Evolutionary conservation across 1,284 basidiomycete species (phyloP).

Genomic region (Sphaerobolus stellatus): DNA sequence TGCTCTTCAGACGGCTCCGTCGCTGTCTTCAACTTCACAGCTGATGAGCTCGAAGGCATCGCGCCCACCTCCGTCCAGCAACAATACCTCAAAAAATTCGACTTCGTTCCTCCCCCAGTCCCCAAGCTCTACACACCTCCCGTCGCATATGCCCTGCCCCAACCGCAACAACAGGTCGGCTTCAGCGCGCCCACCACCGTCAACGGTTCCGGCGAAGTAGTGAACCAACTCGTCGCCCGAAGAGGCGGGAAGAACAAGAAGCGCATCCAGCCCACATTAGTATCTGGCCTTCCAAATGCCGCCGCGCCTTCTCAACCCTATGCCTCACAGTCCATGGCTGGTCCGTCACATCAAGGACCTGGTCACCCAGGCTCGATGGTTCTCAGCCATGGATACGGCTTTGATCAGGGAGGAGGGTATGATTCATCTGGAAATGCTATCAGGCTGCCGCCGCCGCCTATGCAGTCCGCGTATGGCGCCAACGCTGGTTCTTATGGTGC

Average conservation of each 20-base stretch:
- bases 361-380: constrained; percentile 28
- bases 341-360: no score
- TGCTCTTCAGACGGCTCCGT: constrained; percentile 96
- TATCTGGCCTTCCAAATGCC: constrained; percentile 15
- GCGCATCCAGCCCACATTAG: constrained; percentile 56
- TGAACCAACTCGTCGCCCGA: constrained; percentile 74
- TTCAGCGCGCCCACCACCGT: constrained; percentile 39
- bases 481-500: background rate
- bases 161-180: constrained; percentile 29
- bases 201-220: constrained; percentile 42
- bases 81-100: constrained; percentile 77
- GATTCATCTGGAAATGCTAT: constrained; percentile 4
- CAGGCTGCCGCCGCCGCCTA: constrained; percentile 4
- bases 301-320: background rate
- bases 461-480: background rate
- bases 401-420: constrained; percentile 4
- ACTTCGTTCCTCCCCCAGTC: constrained; percentile 54
- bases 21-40: constrained; percentile 81
- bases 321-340: constrained; percentile 17
- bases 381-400: constrained; percentile 20
- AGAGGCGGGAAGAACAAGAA: constrained; percentile 73
- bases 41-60: constrained; percentile 80
- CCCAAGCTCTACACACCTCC: constrained; percentile 39
- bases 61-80: constrained; percentile 73
- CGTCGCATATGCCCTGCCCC: constrained; percentile 31